Conservation (phyloP, 495 filamentous ascomycete species). For the Trichoderma asperelloides region DNA sequence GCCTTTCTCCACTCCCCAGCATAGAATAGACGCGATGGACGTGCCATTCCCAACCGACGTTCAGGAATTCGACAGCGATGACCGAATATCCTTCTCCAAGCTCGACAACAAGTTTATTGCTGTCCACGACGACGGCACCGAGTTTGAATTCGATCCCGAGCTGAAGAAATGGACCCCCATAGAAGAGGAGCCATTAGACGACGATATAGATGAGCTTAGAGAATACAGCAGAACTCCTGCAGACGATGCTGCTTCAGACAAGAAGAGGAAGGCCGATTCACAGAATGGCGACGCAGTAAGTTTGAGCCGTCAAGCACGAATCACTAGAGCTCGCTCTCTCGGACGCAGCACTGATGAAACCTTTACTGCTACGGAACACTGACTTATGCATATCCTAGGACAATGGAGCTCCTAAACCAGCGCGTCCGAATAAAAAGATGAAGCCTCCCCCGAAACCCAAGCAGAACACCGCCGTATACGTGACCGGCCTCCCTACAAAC, state of each 20-base stretch:
- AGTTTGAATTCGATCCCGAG: conserved; percentile 70
- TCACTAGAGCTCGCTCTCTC: not conserved
- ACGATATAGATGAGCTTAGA: conserved; percentile 49
- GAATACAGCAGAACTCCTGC: not conserved
- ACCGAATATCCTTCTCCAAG: conserved; percentile 78
- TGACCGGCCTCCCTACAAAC: conserved; percentile 76
- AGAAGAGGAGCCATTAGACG: conserved; percentile 63
- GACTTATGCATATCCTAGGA: not conserved
- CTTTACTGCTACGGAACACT: not conserved
- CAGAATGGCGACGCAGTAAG: conserved; percentile 52
- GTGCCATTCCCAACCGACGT: conserved; percentile 57
- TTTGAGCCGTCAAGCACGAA: conserved; percentile 4
- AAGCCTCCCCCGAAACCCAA: conserved; percentile 36
- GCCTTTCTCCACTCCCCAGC: not conserved
- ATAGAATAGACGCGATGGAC: not conserved
- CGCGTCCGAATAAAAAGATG: conserved; percentile 23
- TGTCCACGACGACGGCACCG: conserved; percentile 74
- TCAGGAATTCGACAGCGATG: conserved; percentile 69
- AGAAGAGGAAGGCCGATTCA: conserved; percentile 70
- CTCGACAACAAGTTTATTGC: conserved; percentile 72
- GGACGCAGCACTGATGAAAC: not conserved
- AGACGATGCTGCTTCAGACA: conserved; percentile 30
- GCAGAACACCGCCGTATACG: conserved; percentile 84
- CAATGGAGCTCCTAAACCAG: conserved; percentile 15
- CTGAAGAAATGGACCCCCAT: conserved; percentile 73